Percentiles rank a stretch among this genome's conserved stretches.
phyloP scores from a whole-genome alignment of 768 basidiomycete genomes.

The Aureoboletus auriporus region DNA sequence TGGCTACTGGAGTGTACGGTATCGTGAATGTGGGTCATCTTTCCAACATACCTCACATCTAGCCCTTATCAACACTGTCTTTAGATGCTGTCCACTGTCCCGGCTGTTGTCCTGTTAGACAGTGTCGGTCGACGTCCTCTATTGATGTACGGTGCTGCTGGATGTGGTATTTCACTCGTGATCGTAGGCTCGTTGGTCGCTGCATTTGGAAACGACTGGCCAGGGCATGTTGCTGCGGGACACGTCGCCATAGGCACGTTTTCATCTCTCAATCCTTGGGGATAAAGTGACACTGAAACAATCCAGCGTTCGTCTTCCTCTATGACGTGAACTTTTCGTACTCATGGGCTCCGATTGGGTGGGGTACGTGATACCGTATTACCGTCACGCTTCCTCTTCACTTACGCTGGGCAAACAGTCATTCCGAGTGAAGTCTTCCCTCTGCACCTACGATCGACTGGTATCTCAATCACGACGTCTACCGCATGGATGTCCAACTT shows the following conservation, averaged over 20 bases:
- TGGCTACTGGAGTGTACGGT: slow-evolving; percentile 41
- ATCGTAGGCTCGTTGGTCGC: slow-evolving; percentile 28
- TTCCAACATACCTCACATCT: background rate
- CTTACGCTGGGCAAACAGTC: slow-evolving; percentile 20
- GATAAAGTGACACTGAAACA: slow-evolving; percentile 8
- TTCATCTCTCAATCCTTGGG: slow-evolving; percentile 10
- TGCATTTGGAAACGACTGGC: slow-evolving; percentile 26
- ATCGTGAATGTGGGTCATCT: slow-evolving; percentile 26
- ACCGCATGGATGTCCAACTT: slow-evolving; percentile 40
- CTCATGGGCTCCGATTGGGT: slow-evolving; percentile 32
- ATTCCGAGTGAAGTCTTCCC: slow-evolving; percentile 41
- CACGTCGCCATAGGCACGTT: slow-evolving; percentile 26
- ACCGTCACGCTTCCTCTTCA: background rate
- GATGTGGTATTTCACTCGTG: slow-evolving; percentile 27
- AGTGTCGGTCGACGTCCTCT: slow-evolving; percentile 37
- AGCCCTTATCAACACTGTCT: background rate
- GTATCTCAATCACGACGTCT: slow-evolving; percentile 40
- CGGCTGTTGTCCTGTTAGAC: slow-evolving; percentile 35
- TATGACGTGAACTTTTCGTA: slow-evolving; percentile 35
- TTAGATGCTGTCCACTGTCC: slow-evolving; percentile 33
- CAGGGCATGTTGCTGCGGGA: slow-evolving; percentile 24
- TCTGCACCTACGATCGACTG: slow-evolving; percentile 38
- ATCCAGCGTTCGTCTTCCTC: slow-evolving; percentile 36
- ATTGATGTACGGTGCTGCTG: slow-evolving; percentile 37
- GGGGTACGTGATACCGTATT: slow-evolving; percentile 12